These are phyloP conservation scores for Canariomyces notabilis DNA, from an alignment of 2,329 filamentous ascomycete species.

Conservation along the genomic window DNA sequence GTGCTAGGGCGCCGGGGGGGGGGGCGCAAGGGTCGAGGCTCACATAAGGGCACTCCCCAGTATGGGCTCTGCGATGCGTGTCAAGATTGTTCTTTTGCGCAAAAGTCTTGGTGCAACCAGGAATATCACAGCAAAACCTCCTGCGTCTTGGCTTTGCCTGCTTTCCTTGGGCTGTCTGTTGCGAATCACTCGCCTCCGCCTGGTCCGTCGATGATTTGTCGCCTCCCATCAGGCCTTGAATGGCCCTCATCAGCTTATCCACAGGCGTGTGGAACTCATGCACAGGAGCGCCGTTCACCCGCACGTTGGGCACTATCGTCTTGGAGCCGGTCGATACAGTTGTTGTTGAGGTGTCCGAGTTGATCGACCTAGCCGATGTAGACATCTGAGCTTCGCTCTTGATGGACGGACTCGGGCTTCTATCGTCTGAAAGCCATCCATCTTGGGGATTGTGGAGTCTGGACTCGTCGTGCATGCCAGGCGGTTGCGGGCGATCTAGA, in stretches of 20 bases:
- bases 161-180: slow-evolving; percentile 20
- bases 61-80: slow-evolving; percentile 84
- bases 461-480: slow-evolving; percentile 29
- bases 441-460: slow-evolving; percentile 18
- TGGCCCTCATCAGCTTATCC: slow-evolving; percentile 82
- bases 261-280: slow-evolving; percentile 71
- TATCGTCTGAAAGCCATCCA: slow-evolving; percentile 29
- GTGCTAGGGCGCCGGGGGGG: not conserved
- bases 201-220: slow-evolving; percentile 27
- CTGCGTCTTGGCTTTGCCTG: slow-evolving; percentile 53
- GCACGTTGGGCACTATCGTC: slow-evolving; percentile 42
- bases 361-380: slow-evolving; percentile 13
- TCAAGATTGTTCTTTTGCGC: slow-evolving; percentile 89
- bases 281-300: slow-evolving; percentile 45
- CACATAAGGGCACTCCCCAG: slow-evolving; percentile 85
- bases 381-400: slow-evolving; percentile 31
- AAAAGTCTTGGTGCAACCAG: slow-evolving; percentile 75
- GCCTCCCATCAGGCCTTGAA: slow-evolving; percentile 61
- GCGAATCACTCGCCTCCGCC: slow-evolving; percentile 13
- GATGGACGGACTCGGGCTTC: slow-evolving; percentile 32
- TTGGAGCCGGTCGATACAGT: slow-evolving; percentile 30
- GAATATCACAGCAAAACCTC: slow-evolving; percentile 67
- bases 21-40: slow-evolving; percentile 31
- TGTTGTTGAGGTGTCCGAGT: slow-evolving; percentile 13
- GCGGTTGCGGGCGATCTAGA: slow-evolving; percentile 26